Evolutionary conservation across 495 filamentous ascomycete species (phyloP).

Genomic region (Acidiella bohemica): DNA sequence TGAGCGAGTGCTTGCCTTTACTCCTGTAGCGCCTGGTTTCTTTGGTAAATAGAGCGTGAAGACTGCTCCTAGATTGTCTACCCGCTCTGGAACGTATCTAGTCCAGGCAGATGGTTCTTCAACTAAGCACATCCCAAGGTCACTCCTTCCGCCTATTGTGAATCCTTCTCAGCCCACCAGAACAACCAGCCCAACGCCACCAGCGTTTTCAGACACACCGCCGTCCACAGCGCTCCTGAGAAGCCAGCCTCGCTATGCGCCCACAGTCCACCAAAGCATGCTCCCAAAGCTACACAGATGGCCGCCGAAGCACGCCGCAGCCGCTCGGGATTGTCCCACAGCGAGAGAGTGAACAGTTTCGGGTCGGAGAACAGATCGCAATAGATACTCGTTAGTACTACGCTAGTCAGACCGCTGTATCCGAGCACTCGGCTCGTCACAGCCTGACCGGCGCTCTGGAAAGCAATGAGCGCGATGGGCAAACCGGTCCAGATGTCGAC

Average conservation of each 20-base stretch:
- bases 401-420: conserved; percentile 49
- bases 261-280: conserved; percentile 45
- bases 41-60: conserved; percentile 4
- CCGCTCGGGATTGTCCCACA: conserved; percentile 40
- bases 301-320: conserved; percentile 46
- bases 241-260: conserved; percentile 43
- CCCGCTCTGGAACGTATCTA: too few relatives aligned
- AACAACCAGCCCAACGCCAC: conserved; percentile 11
- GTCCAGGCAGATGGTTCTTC: too few relatives aligned
- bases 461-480: conserved; percentile 51
- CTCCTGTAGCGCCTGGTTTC: not conserved
- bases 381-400: conserved; percentile 59
- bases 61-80: too few relatives aligned
- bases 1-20: not conserved
- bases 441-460: conserved; percentile 58
- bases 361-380: conserved; percentile 56
- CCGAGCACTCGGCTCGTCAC: conserved; percentile 52
- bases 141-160: too few relatives aligned
- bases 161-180: conserved; percentile 13
- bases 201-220: conserved; percentile 7
- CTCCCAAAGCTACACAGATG: conserved; percentile 44
- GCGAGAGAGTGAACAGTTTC: conserved; percentile 34
- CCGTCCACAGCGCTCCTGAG: conserved; percentile 47
- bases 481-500: conserved; percentile 42
- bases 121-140: too few relatives aligned